Base-by-base conservation (phyloP, 495 filamentous ascomycete species). In the Tirmania nivea region DNA sequence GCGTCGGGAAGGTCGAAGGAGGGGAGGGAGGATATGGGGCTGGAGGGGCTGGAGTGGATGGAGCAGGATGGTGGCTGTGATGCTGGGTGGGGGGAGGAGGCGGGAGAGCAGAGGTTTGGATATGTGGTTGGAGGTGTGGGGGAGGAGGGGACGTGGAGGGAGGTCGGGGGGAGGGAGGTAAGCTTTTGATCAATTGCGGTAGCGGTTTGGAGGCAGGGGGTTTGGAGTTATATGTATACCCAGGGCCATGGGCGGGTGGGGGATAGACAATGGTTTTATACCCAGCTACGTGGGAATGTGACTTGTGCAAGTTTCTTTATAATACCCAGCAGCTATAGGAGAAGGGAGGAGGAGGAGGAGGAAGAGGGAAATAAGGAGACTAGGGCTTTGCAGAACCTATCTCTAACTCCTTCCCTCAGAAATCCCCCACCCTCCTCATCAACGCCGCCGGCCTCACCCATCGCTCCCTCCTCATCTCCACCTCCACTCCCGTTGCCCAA, bases 391-490 rank as follows among this genome's bases (percentile, higher is more conserved):
- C 25, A 31, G 25, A 31, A 31, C 25, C 25, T 1, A 31, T 3
- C 7, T 31, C 12, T 48, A 50, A 35, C 37, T 34, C 35, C 25
- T 10, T 34, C 11, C 10, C 9, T 42, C 50, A 74, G 71, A 57
- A 59, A 54, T 54, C 57, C 21, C 67, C 79, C 48, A 76, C 86
- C 60, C 70, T 86, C 49, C 75, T 89, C 6, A 69, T 89, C 55
- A 89, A 88, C 63, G 79, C 79, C 14, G 86, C 86, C 0, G 86
- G 86, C 14, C 67, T 84, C 12, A 70, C 78, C 1, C 76, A 80
- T 31, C 69, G 67, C 8, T 71, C 69, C 1, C 70, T 84, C 2
- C 70, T 89, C 3, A 61, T 77, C 20, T 66, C 65, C 8, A 72
- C 71, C 0, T 48, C 61, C 7, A 49, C 65, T 0, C 54, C 55